A percentile compares a stretch with the other conserved stretches of the same genome.
phyloP scores from a whole-genome alignment of 306 rosid species.

The Quillaja saponaria region DNA sequence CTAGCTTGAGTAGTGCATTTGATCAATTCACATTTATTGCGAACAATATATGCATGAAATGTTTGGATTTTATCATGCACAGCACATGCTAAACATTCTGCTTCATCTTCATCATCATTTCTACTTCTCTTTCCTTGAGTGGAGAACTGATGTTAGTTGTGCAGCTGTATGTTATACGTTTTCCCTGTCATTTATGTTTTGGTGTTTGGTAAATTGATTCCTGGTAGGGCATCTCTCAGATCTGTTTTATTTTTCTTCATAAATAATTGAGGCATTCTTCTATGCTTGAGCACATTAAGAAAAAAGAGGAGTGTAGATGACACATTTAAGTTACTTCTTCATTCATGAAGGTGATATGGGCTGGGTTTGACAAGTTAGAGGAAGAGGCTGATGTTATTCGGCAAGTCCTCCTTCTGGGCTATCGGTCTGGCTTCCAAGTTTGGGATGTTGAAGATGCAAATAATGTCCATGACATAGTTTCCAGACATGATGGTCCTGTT shows the following conservation, averaged over 20 bases:
- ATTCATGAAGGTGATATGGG: conserved; percentile 78
- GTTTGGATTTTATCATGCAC: neutral
- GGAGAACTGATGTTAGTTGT: too few relatives aligned
- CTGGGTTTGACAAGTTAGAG: conserved; percentile 93
- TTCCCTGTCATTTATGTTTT: too few relatives aligned
- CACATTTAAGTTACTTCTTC: conserved; percentile 21
- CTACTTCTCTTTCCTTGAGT: neutral
- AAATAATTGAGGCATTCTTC: too few relatives aligned
- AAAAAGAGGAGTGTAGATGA: neutral
- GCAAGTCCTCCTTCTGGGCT: conserved; percentile 84
- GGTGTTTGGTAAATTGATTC: too few relatives aligned
- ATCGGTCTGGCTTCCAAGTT: conserved; percentile 89
- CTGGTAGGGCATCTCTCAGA: too few relatives aligned
- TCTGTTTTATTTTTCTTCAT: too few relatives aligned
- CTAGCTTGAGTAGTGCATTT: neutral
- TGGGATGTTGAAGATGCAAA: conserved; percentile 97
- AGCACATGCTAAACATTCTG: neutral
- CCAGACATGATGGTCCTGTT: conserved; percentile 81
- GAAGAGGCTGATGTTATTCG: conserved; percentile 53
- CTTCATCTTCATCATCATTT: neutral
- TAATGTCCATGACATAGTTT: conserved; percentile 76
- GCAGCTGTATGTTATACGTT: too few relatives aligned
- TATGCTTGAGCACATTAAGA: too few relatives aligned
- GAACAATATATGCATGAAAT: neutral
- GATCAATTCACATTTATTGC: neutral